Evolutionary conservation across 1,284 basidiomycete species (phyloP).

Genomic region (Paramarasmius palmivorus): DNA sequence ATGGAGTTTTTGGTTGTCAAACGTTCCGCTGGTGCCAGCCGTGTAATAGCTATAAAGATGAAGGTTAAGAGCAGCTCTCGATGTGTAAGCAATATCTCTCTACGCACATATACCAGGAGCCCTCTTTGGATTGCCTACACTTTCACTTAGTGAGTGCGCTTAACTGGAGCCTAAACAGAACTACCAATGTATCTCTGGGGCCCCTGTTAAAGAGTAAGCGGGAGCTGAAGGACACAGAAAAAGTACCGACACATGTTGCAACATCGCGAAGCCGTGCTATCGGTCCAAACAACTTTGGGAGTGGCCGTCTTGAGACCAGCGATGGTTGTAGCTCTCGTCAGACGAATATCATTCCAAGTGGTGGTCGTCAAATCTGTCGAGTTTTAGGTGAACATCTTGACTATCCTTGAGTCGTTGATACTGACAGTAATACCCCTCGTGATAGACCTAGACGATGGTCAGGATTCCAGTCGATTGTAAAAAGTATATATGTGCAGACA

Average conservation of each 20-base stretch:
- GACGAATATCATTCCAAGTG: constrained; percentile 40
- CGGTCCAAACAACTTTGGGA: constrained; percentile 36
- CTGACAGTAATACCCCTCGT: constrained; percentile 35
- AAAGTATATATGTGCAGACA: background rate
- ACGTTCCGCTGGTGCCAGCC: constrained; percentile 32
- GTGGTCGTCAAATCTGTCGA: constrained; percentile 33
- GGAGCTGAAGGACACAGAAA: background rate
- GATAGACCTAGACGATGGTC: constrained; percentile 22
- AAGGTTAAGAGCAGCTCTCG: background rate
- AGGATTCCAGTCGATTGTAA: background rate
- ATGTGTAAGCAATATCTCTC: background rate
- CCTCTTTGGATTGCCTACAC: constrained; percentile 22
- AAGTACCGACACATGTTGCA: constrained; percentile 36
- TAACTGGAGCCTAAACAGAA: background rate
- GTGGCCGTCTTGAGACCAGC: constrained; percentile 36
- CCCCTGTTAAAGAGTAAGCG: constrained; percentile 22
- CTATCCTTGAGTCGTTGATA: background rate
- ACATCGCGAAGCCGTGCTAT: constrained; percentile 34
- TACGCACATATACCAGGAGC: constrained; percentile 34
- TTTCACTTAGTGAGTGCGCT: background rate
- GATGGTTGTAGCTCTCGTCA: constrained; percentile 38
- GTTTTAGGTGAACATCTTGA: background rate
- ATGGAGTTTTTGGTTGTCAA: constrained; percentile 35
- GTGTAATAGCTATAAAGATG: constrained; percentile 31
- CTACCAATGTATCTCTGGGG: constrained; percentile 35